These are phyloP conservation scores for Eucalyptus curtisii DNA, from an alignment of 345 rosid genomes.

Conservation along the genomic window DNA sequence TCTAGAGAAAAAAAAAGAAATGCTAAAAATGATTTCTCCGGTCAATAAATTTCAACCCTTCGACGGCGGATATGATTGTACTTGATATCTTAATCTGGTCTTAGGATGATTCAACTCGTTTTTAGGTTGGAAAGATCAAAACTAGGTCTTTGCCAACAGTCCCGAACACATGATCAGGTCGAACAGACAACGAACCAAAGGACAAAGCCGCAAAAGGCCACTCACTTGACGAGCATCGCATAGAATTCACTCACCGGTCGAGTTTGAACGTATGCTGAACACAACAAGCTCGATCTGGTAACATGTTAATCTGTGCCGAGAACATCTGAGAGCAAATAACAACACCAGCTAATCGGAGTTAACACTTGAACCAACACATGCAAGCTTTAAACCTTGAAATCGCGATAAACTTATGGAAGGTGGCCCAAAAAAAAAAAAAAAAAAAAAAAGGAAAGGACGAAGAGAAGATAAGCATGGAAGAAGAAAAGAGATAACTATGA, in stretches of 20 bases:
- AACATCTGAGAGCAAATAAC: neutral
- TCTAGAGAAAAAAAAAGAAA: neutral
- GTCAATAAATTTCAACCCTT: neutral
- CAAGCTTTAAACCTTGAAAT: neutral
- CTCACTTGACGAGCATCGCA: conserved; percentile 12
- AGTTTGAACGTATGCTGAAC: neutral
- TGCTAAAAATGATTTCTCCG: neutral
- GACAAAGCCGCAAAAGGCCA: conserved; percentile 7
- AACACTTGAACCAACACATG: neutral
- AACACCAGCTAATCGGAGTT: neutral
- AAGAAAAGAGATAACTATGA: neutral
- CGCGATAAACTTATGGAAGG: neutral
- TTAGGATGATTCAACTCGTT: neutral
- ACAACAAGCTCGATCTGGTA: neutral
- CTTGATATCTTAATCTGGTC: neutral
- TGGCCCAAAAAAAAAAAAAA: neutral
- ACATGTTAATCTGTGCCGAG: neutral
- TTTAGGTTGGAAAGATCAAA: neutral
- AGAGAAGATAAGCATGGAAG: neutral
- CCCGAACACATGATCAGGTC: conserved; percentile 1
- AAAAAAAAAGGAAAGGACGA: neutral
- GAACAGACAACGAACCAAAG: conserved; percentile 25
- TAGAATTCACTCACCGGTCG: conserved; percentile 6
- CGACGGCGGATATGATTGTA: neutral
- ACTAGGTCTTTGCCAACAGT: neutral